Evolutionary conservation across 371 early-diverging fungal species (phyloP).

Genomic region (Rhizopus arrhizus): DNA sequence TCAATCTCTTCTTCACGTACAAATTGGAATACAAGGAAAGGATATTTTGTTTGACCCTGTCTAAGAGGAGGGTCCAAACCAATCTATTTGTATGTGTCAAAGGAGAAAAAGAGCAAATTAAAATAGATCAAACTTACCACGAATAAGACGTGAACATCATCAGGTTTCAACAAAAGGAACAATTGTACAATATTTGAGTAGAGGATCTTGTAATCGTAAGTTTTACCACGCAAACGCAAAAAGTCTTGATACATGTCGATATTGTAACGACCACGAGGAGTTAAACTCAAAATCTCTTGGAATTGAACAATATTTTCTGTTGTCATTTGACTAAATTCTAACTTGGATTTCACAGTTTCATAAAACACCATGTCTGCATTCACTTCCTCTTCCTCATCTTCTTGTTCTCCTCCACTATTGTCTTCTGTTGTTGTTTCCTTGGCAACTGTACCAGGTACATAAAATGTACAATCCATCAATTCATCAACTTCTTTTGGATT

Average conservation of each 20-base stretch:
- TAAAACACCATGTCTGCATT: slow-evolving; percentile 82
- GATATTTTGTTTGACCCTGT: slow-evolving; percentile 99
- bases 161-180: slow-evolving; percentile 91
- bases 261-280: slow-evolving; percentile 94
- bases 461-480: slow-evolving; percentile 91
- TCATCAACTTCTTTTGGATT: slow-evolving; percentile 69
- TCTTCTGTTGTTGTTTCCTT: slow-evolving; percentile 58
- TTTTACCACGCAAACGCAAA: slow-evolving; percentile 94
- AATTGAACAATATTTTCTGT: slow-evolving; percentile 91
- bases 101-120: not conserved
- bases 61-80: slow-evolving; percentile 96
- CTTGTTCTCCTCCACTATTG: slow-evolving; percentile 35
- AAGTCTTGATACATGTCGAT: slow-evolving; percentile 92
- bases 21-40: slow-evolving; percentile 96
- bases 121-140: slow-evolving; percentile 54
- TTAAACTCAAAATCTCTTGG: slow-evolving; percentile 87
- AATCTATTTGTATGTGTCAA: slow-evolving; percentile 47
- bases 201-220: slow-evolving; percentile 95
- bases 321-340: slow-evolving; percentile 84
- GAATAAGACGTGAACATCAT: slow-evolving; percentile 89
- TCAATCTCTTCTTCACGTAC: slow-evolving; percentile 90
- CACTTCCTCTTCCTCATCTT: slow-evolving; percentile 72
- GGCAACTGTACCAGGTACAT: slow-evolving; percentile 84
- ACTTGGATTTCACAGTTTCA: slow-evolving; percentile 89
- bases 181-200: slow-evolving; percentile 83